A percentile compares a stretch with the other conserved stretches of the same genome.
phyloP scores from a whole-genome alignment of 495 filamentous ascomycete species.

The Sordaria brevicollis region DNA sequence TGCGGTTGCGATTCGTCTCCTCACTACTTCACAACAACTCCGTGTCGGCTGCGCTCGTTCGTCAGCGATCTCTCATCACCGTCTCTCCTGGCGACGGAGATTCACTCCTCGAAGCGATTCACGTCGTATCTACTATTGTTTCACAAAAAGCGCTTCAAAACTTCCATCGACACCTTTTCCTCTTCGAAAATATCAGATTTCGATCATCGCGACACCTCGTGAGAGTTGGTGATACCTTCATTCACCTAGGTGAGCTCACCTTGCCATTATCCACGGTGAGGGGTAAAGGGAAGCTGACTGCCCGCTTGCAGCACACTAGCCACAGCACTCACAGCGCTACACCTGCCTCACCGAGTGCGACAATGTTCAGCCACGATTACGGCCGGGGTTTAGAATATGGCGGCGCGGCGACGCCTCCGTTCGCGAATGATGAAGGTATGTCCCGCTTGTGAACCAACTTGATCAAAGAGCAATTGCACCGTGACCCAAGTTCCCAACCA shows the following conservation, averaged over 20 bases:
- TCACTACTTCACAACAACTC: background rate
- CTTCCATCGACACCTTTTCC: background rate
- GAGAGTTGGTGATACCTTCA: background rate
- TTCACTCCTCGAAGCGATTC: background rate
- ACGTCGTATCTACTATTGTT: background rate
- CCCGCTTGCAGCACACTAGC: background rate
- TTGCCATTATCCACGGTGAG: background rate
- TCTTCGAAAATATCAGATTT: background rate
- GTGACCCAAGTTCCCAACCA: background rate
- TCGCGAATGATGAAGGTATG: background rate
- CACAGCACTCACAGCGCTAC: background rate
- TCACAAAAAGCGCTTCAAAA: background rate
- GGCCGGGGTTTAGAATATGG: background rate
- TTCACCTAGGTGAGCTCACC: background rate
- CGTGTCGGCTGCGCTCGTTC: background rate
- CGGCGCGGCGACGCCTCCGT: background rate
- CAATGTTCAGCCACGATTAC: background rate
- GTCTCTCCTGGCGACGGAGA: background rate
- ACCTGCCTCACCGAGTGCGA: background rate
- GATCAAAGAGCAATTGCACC: background rate
- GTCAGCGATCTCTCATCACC: background rate
- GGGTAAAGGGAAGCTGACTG: background rate
- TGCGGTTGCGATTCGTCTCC: background rate
- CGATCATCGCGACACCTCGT: background rate
- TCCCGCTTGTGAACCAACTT: background rate